Evolutionary conservation across 225 moss, liverwort and hornwort species (phyloP), one percentile per base, ranked within the genome.

Genomic region (Lunularia cruciata): DNA sequence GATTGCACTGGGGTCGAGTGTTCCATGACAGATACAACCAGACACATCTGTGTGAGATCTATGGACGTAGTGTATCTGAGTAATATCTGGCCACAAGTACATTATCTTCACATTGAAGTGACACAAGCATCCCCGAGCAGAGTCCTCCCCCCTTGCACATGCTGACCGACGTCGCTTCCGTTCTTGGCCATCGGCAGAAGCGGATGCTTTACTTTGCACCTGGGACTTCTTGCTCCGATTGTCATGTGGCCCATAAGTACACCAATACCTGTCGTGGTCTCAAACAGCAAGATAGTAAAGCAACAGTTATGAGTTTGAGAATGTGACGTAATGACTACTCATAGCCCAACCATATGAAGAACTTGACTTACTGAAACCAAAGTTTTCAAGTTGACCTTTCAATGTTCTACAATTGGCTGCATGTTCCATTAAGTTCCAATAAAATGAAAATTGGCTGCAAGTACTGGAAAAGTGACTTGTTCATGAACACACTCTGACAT

Each of bases 61-160:
- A 48, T 82, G 78, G 1, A 82, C 82, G 25, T 78, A 82, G 37
- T 82, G 82, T 47, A 82, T 82, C 40, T 82, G 82, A 2, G 82
- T 82, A 6, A 82, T 78, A 28, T 82, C 82, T 20, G 82, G 82
- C 82, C 82, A 82, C 47, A 82, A 37, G 28, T 82, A 82, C 82
- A 82, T 82, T 20, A 82, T 78, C 62, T 82, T 82, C 20, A 82
- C 82, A 26, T 82, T 82, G 74, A 82, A 82, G 68, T 82, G 82
- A 57, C 82, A 82, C 49, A 75, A 54, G 47, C 82, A 82, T 68
- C 82, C 82, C 75, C 82, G 70, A 4, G 82, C 82, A 68, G 82
- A 82, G 42, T 82, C 82, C 40, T 82, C 82, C 38, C 82, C 82
- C 67, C 77, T 82, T 26, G 82, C 82, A 60, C 82, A 82, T 26